Evolutionary conservation across 2,329 filamentous ascomycete species (phyloP).

Genomic region (Parafenestella ontariensis): DNA sequence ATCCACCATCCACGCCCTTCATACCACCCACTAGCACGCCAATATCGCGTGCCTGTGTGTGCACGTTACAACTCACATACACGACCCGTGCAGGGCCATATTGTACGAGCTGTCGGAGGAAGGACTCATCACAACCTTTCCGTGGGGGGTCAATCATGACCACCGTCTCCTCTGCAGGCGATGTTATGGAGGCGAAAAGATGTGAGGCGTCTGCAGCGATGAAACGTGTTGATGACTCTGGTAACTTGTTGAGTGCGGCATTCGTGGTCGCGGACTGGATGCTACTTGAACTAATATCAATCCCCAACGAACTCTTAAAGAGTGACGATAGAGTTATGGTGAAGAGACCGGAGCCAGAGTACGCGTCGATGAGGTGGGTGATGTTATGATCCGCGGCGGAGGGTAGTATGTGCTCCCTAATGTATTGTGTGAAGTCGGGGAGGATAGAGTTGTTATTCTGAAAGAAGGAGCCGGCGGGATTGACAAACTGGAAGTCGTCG

Average conservation of each 20-base stretch:
- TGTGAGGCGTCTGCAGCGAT: constrained; percentile 85
- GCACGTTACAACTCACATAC: constrained; percentile 97
- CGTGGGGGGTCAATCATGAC: constrained; percentile 97
- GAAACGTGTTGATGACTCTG: constrained; percentile 74
- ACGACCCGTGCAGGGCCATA: constrained; percentile 82
- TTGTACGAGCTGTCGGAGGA: constrained; percentile 78
- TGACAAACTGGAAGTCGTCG: constrained; percentile 82
- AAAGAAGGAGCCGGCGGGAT: constrained; percentile 94
- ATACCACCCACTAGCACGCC: constrained; percentile 82
- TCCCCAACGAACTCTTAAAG: constrained; percentile 81
- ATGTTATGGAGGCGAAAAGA: constrained; percentile 79
- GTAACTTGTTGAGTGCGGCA: constrained; percentile 76
- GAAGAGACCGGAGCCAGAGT: constrained; percentile 96
- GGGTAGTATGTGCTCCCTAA: constrained; percentile 78
- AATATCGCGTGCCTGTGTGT: constrained; percentile 94
- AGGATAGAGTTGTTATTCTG: constrained; percentile 99
- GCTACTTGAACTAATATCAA: constrained; percentile 83
- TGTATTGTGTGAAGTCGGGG: constrained; percentile 82
- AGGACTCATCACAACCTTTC: constrained; percentile 89
- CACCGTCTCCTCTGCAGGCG: constrained; percentile 80
- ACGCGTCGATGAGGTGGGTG: constrained; percentile 93
- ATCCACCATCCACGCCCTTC: constrained; percentile 48
- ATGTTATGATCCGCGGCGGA: constrained; percentile 52
- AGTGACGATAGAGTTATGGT: constrained; percentile 88
- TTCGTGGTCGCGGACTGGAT: constrained; percentile 83